These are phyloP conservation scores for Corylus americana DNA, from an alignment of 306 rosid species.

Conservation along the genomic window DNA sequence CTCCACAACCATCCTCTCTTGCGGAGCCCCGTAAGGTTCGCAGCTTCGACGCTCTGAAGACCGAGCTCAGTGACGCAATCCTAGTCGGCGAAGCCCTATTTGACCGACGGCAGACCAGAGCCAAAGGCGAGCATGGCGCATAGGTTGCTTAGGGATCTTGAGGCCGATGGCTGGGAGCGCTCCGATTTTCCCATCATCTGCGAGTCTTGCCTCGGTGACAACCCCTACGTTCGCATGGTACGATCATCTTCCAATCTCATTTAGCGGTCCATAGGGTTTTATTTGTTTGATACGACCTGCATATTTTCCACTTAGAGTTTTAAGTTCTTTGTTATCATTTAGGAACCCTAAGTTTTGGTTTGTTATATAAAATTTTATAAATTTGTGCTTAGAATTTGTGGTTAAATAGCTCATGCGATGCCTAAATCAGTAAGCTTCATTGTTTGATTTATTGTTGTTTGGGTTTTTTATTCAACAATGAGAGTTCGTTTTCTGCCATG, in stretches of 20 bases:
- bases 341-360: conserved; percentile 1
- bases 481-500: background rate
- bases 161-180: conserved; percentile 67
- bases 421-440: background rate
- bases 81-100: background rate
- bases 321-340: background rate
- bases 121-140: conserved; percentile 43
- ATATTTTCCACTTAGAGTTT: background rate
- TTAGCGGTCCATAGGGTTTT: background rate
- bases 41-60: background rate
- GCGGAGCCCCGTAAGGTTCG: background rate
- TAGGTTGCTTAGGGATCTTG: conserved; percentile 53
- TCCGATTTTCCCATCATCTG: conserved; percentile 65
- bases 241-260: background rate
- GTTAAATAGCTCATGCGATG: background rate
- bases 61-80: background rate
- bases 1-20: background rate
- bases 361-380: background rate
- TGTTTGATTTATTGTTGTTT: background rate
- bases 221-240: conserved; percentile 62
- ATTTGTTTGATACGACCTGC: background rate
- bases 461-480: background rate
- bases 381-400: background rate
- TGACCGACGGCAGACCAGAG: background rate
- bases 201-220: conserved; percentile 60